Conservation (phyloP, 306 rosid species). For the Hylodesmum podocarpum region DNA sequence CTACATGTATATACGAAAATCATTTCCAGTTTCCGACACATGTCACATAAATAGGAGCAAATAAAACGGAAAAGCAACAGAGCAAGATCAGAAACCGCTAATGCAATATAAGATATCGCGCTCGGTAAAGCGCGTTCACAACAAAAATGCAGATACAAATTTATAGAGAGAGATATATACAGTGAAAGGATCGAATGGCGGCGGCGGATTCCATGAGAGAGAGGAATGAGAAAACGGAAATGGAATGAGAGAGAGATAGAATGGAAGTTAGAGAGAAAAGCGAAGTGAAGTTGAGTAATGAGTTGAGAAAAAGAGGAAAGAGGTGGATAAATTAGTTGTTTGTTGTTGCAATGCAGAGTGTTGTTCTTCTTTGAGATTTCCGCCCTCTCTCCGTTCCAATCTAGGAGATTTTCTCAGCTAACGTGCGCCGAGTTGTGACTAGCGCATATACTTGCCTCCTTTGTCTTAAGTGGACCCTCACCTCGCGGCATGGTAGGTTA, state of each 20-base stretch:
- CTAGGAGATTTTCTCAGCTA: conserved; percentile 13
- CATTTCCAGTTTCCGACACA: background rate
- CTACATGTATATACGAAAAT: background rate
- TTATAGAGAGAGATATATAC: conserved; percentile 53
- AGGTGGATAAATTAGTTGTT: conserved; percentile 22
- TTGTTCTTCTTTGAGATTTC: conserved; percentile 54
- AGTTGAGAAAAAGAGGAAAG: background rate
- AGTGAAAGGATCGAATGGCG: conserved; percentile 65
- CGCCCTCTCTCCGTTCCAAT: conserved; percentile 68
- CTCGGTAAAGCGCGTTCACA: background rate
- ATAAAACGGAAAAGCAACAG: conserved; percentile 14
- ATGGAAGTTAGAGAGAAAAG: background rate
- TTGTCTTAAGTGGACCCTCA: conserved; percentile 2
- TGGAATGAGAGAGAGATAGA: background rate
- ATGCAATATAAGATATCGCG: background rate
- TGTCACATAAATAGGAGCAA: conserved; percentile 12
- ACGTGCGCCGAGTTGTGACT: conserved; percentile 45
- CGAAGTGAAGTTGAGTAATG: background rate
- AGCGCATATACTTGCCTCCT: background rate
- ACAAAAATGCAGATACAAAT: background rate
- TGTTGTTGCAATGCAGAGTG: too few relatives aligned
- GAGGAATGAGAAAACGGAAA: conserved; percentile 16
- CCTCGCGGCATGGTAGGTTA: too few relatives aligned
- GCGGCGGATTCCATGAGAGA: conserved; percentile 71
- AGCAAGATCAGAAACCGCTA: background rate